phyloP scores from a whole-genome alignment of 441 rosid genomes.

The Mallotus japonicus region DNA sequence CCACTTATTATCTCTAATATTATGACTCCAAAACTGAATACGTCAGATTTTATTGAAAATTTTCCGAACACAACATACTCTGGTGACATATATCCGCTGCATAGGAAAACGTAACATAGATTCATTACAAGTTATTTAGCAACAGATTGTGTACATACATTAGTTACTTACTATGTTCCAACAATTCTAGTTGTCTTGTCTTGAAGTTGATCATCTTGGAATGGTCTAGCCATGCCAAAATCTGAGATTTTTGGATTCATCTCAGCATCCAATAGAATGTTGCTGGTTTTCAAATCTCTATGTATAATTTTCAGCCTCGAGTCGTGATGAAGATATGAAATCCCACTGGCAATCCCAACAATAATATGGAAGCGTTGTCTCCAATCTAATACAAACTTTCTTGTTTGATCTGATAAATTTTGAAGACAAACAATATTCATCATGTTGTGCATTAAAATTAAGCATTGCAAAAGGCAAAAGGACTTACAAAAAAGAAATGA shows the following conservation, averaged over 20 bases:
- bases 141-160: not conserved
- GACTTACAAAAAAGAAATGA: conserved; percentile 47
- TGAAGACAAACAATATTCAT: not conserved
- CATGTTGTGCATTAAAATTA: not conserved
- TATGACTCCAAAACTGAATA: conserved; percentile 39
- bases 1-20: conserved; percentile 32
- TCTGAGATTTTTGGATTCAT: conserved; percentile 27
- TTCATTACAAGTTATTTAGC: not conserved
- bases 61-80: conserved; percentile 41
- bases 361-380: conserved; percentile 41
- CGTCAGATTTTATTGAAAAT: conserved; percentile 39
- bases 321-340: conserved; percentile 62
- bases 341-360: conserved; percentile 54
- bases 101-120: not conserved
- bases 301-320: conserved; percentile 62
- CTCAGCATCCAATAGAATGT: conserved; percentile 26
- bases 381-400: conserved; percentile 39
- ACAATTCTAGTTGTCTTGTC: conserved; percentile 16
- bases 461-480: not conserved
- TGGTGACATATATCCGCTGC: conserved; percentile 44
- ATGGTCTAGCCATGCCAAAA: conserved; percentile 24
- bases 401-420: conserved; percentile 29
- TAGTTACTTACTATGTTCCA: conserved; percentile 22
- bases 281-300: conserved; percentile 63
- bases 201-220: conserved; percentile 16